Base-by-base conservation (phyloP, 106 monocot genomes). In the Dendrobium chrysotoxum region DNA sequence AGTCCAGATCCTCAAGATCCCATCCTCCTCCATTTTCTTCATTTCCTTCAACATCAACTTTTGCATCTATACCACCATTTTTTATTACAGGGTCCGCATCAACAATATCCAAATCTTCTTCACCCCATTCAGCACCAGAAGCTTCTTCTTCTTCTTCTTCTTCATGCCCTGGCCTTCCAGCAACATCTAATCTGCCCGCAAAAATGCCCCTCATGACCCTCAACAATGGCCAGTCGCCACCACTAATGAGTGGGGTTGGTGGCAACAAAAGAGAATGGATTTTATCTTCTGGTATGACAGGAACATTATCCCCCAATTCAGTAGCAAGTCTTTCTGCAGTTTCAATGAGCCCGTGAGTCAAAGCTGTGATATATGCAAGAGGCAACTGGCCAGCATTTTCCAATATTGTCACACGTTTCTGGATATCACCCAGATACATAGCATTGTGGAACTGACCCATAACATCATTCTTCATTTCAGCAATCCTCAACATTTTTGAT, bases 131-230 rank as follows among this genome's bases (percentile, higher is more conserved):
- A 79, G 68, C 87, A 84, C 53, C 82, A 64, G 53, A 28, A 79
- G 67, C 84, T 65, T 82, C 87, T 58, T 80, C 35, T 35, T 35
- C 81, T 78, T 84, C 87, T 15, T 88, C 91, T 28, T 70, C 70
- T 6, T 70, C 70, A 76, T 76, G 40, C 45, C 57, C 82, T 66
- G 67, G 39, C 38, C 77, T 65, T 53, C 71, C 80, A 35, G 26
- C 40, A 44, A 28, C 31, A 28, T 87, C 84, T 55, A 81, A 57
- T 25, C 86, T 85, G 71, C 91, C 91, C 77, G 88, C 86, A 41
- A 91, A 88, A 50, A 91, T 83, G 50, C 91, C 91, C 75, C 67
- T 86, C 91, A 91, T 86, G 40, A 86, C 91, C 61, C 91, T 88
- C 76, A 91, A 81, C 55, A 91, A 80, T 28, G 88, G 91, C 88